Evolutionary conservation across 768 basidiomycete genomes (phyloP).

Genomic region (Lyophyllum semitale): DNA sequence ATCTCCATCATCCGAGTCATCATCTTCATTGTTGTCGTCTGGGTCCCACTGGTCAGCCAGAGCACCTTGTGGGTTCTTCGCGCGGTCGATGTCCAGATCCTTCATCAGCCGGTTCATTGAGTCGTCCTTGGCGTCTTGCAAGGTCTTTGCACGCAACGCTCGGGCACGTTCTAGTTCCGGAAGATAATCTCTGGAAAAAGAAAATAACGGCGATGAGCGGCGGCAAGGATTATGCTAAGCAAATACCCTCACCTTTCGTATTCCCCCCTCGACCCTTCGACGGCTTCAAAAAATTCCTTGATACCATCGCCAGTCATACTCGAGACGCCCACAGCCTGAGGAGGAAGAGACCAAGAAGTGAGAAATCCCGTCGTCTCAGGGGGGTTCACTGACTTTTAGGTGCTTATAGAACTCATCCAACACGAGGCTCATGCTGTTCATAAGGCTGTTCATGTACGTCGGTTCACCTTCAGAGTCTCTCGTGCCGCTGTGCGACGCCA

Average conservation of each 20-base stretch:
- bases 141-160: conserved; percentile 59
- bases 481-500: conserved; percentile 68
- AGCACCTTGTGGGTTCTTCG: conserved; percentile 58
- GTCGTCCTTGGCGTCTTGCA: conserved; percentile 71
- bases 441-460: conserved; percentile 97
- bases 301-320: conserved; percentile 96
- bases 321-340: conserved; percentile 91
- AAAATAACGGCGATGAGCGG: conserved; percentile 2
- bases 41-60: conserved; percentile 64
- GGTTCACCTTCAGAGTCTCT: conserved; percentile 86
- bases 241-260: conserved; percentile 73
- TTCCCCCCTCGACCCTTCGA: conserved; percentile 83
- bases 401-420: conserved; percentile 98
- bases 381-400: conserved; percentile 63
- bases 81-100: conserved; percentile 77
- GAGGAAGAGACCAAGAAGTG: not conserved
- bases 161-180: conserved; percentile 83
- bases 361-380: not conserved
- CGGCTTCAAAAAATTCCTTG: conserved; percentile 88
- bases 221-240: not conserved
- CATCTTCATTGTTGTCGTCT: conserved; percentile 53
- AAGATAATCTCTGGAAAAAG: conserved; percentile 73
- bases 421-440: conserved; percentile 99
- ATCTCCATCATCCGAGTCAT: conserved; percentile 54
- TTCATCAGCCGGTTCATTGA: conserved; percentile 77